These are phyloP conservation scores for Fusarium chuoi DNA, from an alignment of 2,329 filamentous ascomycete genomes.

Conservation along the genomic window DNA sequence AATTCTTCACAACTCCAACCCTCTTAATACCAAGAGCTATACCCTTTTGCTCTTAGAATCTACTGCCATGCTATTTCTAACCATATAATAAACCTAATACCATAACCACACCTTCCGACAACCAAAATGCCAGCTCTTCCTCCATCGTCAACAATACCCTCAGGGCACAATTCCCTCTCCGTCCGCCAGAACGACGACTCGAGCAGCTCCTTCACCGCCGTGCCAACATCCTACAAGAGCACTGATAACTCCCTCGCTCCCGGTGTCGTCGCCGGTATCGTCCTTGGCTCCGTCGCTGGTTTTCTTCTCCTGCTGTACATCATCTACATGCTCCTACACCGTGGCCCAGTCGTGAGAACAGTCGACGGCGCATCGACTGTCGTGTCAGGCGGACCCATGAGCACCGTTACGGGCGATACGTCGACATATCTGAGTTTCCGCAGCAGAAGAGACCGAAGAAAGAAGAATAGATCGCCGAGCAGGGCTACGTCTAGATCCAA, in stretches of 20 bases:
- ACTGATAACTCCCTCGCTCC: slow-evolving; percentile 54
- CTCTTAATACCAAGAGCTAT: background rate
- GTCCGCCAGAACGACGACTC: slow-evolving; percentile 36
- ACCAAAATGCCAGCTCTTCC: slow-evolving; percentile 31
- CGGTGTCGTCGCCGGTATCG: slow-evolving; percentile 56
- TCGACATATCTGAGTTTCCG: slow-evolving; percentile 39
- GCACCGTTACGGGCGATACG: slow-evolving; percentile 33
- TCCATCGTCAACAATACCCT: slow-evolving; percentile 22
- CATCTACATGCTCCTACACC: slow-evolving; percentile 60
- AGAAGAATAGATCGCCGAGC: slow-evolving; percentile 19
- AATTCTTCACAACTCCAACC: background rate
- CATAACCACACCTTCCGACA: background rate
- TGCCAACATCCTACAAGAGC: slow-evolving; percentile 51
- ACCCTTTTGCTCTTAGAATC: background rate
- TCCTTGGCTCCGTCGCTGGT: slow-evolving; percentile 58
- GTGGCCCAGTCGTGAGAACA: slow-evolving; percentile 49
- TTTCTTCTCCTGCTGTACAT: slow-evolving; percentile 65
- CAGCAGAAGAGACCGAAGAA: slow-evolving; percentile 32
- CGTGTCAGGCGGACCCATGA: slow-evolving; percentile 27
- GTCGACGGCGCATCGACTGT: slow-evolving; percentile 33
- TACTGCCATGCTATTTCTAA: slow-evolving; percentile 6
- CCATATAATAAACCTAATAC: background rate
- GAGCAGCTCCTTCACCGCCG: slow-evolving; percentile 42
- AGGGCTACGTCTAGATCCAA: slow-evolving; percentile 30
- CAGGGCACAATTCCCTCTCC: slow-evolving; percentile 27